phyloP scores from a whole-genome alignment of 106 monocot genomes.

The Dioscorea dumetorum region DNA sequence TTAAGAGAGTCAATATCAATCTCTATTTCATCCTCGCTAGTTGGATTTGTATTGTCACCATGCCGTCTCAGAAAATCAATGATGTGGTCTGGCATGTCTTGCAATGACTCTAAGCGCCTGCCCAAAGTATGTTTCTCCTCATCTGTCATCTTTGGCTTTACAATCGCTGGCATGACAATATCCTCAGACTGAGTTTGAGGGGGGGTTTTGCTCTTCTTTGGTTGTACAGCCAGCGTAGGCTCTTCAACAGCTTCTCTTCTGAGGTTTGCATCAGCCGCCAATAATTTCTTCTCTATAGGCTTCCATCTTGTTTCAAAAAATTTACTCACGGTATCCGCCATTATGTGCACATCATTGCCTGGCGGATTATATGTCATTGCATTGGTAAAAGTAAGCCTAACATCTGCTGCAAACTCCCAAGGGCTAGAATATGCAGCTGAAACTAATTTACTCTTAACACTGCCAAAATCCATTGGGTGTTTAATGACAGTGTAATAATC shows the following conservation, averaged over 20 bases:
- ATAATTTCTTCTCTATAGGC: conserved; percentile 60
- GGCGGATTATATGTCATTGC: conserved; percentile 87
- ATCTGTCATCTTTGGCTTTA: conserved; percentile 40
- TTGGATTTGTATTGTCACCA: conserved; percentile 24
- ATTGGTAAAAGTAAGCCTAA: conserved; percentile 87
- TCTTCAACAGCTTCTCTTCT: conserved; percentile 19
- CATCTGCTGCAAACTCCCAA: conserved; percentile 72
- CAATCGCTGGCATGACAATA: conserved; percentile 14
- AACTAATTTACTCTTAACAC: conserved; percentile 52
- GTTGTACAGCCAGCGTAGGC: conserved; percentile 15
- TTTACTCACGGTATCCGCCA: conserved; percentile 66
- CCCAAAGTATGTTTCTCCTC: conserved; percentile 59
- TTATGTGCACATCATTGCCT: conserved; percentile 68
- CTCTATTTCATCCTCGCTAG: conserved; percentile 65
- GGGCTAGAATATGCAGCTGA: conserved; percentile 55
- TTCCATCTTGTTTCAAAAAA: conserved; percentile 90
- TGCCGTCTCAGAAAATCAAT: conserved; percentile 56
- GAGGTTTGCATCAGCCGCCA: conserved; percentile 18
- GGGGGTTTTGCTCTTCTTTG: conserved; percentile 60
- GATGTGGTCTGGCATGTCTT: conserved; percentile 53
- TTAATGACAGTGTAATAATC: conserved; percentile 79
- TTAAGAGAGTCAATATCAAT: conserved; percentile 69
- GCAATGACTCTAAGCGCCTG: conserved; percentile 29
- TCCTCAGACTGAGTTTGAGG: conserved; percentile 5
- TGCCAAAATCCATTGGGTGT: conserved; percentile 95